Evolutionary conservation across 2,329 filamentous ascomycete species (phyloP).

Genomic region (Juglanconis juglandina): DNA sequence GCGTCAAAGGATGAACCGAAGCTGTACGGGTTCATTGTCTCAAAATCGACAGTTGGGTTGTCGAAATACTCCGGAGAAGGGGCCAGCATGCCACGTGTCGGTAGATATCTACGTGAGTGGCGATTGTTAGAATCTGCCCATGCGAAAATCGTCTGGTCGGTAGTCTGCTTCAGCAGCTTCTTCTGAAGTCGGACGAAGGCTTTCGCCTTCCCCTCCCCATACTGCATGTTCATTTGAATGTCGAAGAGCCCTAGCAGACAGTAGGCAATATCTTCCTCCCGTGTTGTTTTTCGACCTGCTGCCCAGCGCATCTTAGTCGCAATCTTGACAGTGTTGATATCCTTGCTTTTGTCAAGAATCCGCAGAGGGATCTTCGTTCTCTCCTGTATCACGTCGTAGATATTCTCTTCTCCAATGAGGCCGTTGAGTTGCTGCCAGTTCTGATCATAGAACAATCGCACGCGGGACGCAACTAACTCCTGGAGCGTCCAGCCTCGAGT

Average conservation of each 20-base stretch:
- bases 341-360: conserved; percentile 20
- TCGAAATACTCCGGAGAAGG: no score
- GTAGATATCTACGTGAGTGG: no score
- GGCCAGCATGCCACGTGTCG: no score
- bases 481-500: conserved; percentile 16
- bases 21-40: no score
- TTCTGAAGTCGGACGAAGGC: conserved; percentile 26
- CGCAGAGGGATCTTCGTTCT: conserved; percentile 21
- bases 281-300: conserved; percentile 20
- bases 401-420: no score
- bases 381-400: no score
- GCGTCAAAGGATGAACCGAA: no score
- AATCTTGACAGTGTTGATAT: conserved; percentile 18
- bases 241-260: conserved; percentile 29
- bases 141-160: conserved; percentile 25
- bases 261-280: conserved; percentile 27
- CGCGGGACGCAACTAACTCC: conserved; percentile 22
- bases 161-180: conserved; percentile 21
- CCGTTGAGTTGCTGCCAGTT: conserved; percentile 20
- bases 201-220: conserved; percentile 24
- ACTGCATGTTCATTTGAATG: conserved; percentile 27
- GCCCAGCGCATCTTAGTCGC: conserved; percentile 29
- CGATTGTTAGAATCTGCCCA: conserved; percentile 16
- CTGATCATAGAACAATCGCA: conserved; percentile 22
- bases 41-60: no score